Evolutionary conservation across 768 basidiomycete genomes (phyloP).

Genomic region (Kwoniella pini): DNA sequence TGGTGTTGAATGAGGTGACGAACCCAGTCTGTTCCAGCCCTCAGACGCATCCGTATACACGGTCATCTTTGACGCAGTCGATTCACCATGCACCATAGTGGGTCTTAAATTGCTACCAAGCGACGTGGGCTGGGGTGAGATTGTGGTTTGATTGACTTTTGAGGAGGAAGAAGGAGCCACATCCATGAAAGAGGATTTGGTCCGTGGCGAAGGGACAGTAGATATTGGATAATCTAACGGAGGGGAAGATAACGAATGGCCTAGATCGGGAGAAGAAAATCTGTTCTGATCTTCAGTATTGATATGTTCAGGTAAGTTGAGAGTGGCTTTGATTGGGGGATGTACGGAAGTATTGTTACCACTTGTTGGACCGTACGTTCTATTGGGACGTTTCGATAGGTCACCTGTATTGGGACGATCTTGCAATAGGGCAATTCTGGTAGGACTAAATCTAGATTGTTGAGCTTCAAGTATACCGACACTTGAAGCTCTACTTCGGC

Average conservation of each 20-base stretch:
- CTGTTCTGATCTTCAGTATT: neutral
- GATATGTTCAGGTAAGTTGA: conserved; percentile 1
- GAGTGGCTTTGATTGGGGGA: conserved; percentile 4
- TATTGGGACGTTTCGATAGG: neutral
- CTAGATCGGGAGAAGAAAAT: conserved; percentile 1
- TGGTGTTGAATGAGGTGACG: conserved; percentile 14
- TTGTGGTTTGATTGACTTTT: neutral
- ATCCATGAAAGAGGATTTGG: neutral
- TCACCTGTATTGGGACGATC: conserved; percentile 4
- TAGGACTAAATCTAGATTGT: conserved; percentile 12
- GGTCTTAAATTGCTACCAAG: conserved; percentile 7
- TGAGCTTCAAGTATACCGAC: conserved; percentile 18
- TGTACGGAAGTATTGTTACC: neutral
- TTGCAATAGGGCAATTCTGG: conserved; percentile 2
- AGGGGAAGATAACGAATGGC: conserved; percentile 12
- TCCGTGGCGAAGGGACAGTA: conserved; percentile 23
- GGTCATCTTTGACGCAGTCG: conserved; percentile 21
- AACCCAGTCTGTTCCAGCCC: conserved; percentile 31
- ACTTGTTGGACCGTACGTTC: neutral
- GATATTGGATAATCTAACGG: conserved; percentile 30
- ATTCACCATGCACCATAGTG: conserved; percentile 21
- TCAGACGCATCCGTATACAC: conserved; percentile 45
- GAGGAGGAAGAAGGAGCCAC: conserved; percentile 1
- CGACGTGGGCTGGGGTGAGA: neutral
- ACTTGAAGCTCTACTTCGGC: conserved; percentile 38